Conservation (phyloP, 352 stramenopile genomes). For the Pythium aphanidermatum region DNA sequence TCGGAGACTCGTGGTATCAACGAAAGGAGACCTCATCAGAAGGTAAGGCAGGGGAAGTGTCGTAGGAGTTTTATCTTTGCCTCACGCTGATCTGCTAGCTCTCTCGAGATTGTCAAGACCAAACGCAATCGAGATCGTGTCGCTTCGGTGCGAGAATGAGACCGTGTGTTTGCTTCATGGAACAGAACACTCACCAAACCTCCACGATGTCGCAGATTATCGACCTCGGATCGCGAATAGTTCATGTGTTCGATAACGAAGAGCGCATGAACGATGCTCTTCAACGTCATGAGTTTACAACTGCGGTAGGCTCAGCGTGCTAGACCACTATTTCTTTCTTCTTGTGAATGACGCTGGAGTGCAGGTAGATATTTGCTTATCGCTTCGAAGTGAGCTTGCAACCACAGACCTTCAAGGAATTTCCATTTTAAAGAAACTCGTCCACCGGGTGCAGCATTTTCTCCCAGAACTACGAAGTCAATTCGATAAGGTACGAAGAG, state of each 20-base stretch:
- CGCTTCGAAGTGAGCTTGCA: slow-evolving; percentile 41
- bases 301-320: slow-evolving; percentile 31
- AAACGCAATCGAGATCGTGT: slow-evolving; percentile 79
- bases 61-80: no score
- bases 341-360: no score
- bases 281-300: slow-evolving; percentile 57
- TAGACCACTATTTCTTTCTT: no score
- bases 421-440: slow-evolving; percentile 54
- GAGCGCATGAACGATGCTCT: slow-evolving; percentile 68
- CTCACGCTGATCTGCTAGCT: no score
- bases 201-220: slow-evolving; percentile 76
- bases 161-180: no score
- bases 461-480: slow-evolving; percentile 59
- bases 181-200: no score
- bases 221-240: slow-evolving; percentile 31
- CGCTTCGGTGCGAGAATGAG: slow-evolving; percentile 36
- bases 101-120: slow-evolving; percentile 77
- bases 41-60: slow-evolving; percentile 29
- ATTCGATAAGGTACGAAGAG: slow-evolving; percentile 56
- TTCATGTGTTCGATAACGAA: slow-evolving; percentile 68
- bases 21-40: slow-evolving; percentile 68
- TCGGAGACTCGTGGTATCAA: slow-evolving; percentile 53
- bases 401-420: slow-evolving; percentile 39
- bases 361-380: slow-evolving; percentile 72
- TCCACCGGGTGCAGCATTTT: slow-evolving; percentile 62